Percentiles rank a stretch among this genome's conserved stretches.
phyloP scores from a whole-genome alignment of 1,284 basidiomycete genomes.

The Microbotryum intermedium region DNA sequence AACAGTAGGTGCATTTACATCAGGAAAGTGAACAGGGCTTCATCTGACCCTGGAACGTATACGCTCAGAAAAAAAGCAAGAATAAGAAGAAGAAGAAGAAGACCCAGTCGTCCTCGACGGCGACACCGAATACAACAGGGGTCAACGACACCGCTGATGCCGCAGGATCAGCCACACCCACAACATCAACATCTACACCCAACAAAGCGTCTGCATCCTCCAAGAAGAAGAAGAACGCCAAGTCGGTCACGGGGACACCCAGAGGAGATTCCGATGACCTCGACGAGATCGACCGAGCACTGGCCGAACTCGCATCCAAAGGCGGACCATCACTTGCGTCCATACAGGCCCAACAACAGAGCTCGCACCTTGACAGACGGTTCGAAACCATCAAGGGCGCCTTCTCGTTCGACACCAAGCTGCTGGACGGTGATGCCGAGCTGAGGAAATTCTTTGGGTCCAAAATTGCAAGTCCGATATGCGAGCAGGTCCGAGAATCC shows the following conservation, averaged over 20 bases:
- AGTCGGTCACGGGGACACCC: constrained; percentile 22
- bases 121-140: constrained; percentile 45
- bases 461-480: constrained; percentile 58
- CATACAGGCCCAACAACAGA: background rate
- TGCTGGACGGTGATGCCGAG: constrained; percentile 78
- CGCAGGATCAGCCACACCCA: background rate
- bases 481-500: no score
- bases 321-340: constrained; percentile 38
- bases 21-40: background rate
- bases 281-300: constrained; percentile 71
- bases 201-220: background rate
- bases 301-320: constrained; percentile 72
- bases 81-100: constrained; percentile 44
- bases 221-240: background rate
- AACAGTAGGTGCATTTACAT: background rate
- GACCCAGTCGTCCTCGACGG: constrained; percentile 40
- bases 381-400: constrained; percentile 17
- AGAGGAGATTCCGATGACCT: constrained; percentile 33
- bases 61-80: constrained; percentile 41
- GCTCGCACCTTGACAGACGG: background rate
- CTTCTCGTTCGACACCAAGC: constrained; percentile 55
- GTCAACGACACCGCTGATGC: constrained; percentile 3
- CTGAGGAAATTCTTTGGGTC: constrained; percentile 85
- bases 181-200: background rate
- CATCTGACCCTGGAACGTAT: background rate